phyloP scores from a whole-genome alignment of 345 rosid genomes.

The Melaleuca alternifolia region DNA sequence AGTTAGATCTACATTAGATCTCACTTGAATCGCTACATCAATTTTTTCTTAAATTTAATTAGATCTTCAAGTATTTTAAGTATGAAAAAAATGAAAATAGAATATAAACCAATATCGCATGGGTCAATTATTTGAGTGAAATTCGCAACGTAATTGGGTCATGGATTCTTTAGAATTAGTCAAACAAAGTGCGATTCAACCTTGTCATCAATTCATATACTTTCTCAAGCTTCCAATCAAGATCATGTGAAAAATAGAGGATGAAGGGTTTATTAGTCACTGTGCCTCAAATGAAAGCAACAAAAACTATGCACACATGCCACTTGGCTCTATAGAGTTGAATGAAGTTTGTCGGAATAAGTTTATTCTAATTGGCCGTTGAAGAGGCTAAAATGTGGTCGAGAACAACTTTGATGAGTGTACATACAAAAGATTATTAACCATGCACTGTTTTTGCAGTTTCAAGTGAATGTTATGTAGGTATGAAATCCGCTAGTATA shows the following conservation, averaged over 20 bases:
- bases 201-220: background rate
- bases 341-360: background rate
- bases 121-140: too few relatives aligned
- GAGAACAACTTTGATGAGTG: background rate
- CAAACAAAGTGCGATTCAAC: too few relatives aligned
- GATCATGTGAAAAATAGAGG: background rate
- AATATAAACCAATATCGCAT: too few relatives aligned
- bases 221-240: background rate
- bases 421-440: background rate
- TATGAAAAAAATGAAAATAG: too few relatives aligned
- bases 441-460: background rate
- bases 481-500: too few relatives aligned
- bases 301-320: background rate
- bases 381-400: background rate
- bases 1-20: too few relatives aligned
- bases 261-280: background rate
- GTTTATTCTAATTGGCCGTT: background rate
- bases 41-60: too few relatives aligned
- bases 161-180: too few relatives aligned
- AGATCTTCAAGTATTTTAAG: too few relatives aligned
- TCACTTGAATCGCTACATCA: too few relatives aligned
- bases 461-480: too few relatives aligned
- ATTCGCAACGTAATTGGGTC: too few relatives aligned
- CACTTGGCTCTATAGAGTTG: background rate
- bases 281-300: background rate